Conservation (phyloP, 2,329 filamentous ascomycete species). For the Dactylellina drechsleri region DNA sequence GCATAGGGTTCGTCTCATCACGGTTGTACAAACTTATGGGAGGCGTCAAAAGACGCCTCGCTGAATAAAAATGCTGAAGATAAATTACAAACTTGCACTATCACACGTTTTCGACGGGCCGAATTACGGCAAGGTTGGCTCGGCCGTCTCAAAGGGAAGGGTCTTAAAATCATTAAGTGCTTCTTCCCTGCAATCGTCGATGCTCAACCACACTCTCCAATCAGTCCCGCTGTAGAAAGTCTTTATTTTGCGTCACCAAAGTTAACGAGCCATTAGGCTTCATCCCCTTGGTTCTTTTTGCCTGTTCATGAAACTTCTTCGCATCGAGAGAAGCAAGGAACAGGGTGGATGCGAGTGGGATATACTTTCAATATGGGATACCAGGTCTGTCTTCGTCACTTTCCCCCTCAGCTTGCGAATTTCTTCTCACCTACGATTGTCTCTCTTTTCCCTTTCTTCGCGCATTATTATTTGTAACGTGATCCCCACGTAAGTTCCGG, state of each 20-base stretch:
- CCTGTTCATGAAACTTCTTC: conserved; percentile 43
- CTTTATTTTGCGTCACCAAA: conserved; percentile 45
- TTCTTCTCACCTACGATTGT: neutral
- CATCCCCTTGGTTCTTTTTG: conserved; percentile 42
- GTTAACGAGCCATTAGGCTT: conserved; percentile 46
- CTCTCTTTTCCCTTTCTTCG: neutral
- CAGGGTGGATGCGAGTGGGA: conserved; percentile 26
- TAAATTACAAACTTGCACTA: conserved; percentile 13
- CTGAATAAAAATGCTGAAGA: conserved; percentile 1
- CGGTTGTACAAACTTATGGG: conserved; percentile 33
- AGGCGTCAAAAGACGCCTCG: conserved; percentile 1
- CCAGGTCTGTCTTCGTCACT: conserved; percentile 25
- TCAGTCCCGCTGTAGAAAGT: conserved; percentile 9
- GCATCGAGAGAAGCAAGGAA: conserved; percentile 42
- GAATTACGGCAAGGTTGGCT: conserved; percentile 39
- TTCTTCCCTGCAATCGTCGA: conserved; percentile 16
- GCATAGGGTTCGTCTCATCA: conserved; percentile 8
- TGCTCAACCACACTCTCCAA: conserved; percentile 28
- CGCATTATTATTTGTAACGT: conserved; percentile 22
- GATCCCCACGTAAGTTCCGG: conserved; percentile 38
- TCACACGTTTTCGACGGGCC: conserved; percentile 41
- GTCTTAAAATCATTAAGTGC: conserved; percentile 31
- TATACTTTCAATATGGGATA: conserved; percentile 43
- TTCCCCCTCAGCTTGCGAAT: conserved; percentile 9
- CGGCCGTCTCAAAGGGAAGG: conserved; percentile 23